Evolutionary conservation across 2,329 filamentous ascomycete species (phyloP).

Genomic region (Fusarium cicatricum): DNA sequence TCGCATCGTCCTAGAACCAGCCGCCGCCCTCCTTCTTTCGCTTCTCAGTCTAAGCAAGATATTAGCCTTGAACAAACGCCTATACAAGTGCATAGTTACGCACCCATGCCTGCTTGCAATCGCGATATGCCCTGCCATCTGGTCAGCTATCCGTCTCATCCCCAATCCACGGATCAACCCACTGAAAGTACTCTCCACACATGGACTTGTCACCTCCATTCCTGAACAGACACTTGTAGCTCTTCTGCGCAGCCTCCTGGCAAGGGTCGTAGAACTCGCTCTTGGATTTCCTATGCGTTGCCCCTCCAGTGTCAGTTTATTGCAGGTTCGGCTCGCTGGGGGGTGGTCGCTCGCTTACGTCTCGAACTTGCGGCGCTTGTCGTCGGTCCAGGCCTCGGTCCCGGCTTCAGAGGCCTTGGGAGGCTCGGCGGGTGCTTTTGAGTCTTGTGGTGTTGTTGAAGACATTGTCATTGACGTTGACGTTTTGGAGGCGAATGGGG

Average conservation of each 20-base stretch:
- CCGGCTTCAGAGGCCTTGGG: slow-evolving; percentile 25
- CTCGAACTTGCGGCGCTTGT: slow-evolving; percentile 70
- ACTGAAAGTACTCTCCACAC: slow-evolving; percentile 98
- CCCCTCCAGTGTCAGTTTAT: slow-evolving; percentile 15
- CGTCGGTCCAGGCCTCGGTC: slow-evolving; percentile 61
- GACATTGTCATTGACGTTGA: slow-evolving; percentile 30
- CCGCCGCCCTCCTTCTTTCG: slow-evolving; percentile 44
- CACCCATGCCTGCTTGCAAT: slow-evolving; percentile 97
- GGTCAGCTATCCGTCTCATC: slow-evolving; percentile 24
- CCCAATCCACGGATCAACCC: slow-evolving; percentile 45
- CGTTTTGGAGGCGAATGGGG: background rate
- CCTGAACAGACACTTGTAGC: slow-evolving; percentile 86
- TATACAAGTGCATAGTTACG: background rate
- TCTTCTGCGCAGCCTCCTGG: slow-evolving; percentile 87
- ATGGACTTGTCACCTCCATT: slow-evolving; percentile 89
- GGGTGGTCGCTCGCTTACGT: slow-evolving; percentile 56
- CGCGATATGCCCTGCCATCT: slow-evolving; percentile 80
- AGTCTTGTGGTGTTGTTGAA: slow-evolving; percentile 26
- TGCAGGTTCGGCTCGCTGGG: background rate
- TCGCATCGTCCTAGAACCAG: slow-evolving; percentile 32
- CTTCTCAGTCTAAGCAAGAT: slow-evolving; percentile 41
- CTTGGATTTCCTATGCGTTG: slow-evolving; percentile 76
- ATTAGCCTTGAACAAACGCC: background rate
- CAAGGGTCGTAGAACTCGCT: slow-evolving; percentile 96
- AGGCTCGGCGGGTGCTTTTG: slow-evolving; percentile 24